A percentile compares a stretch with the other conserved stretches of the same genome.
phyloP scores from a whole-genome alignment of 2,329 filamentous ascomycete genomes.

The Esteya vermicola region DNA sequence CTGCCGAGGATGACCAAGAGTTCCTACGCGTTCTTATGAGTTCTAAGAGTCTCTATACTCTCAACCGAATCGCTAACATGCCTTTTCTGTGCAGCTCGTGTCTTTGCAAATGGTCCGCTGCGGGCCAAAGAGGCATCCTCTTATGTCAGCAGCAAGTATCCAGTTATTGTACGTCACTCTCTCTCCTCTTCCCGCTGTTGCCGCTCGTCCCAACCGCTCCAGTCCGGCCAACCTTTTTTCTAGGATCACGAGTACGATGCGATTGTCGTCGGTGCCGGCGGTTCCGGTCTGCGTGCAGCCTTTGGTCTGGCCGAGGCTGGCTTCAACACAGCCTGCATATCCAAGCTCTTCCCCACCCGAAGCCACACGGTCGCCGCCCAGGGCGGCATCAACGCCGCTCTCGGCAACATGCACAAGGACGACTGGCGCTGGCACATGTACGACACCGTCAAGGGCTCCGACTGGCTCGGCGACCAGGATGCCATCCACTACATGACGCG shows the following conservation, averaged over 20 bases:
- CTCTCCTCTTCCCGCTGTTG: too few relatives aligned
- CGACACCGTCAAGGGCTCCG: constrained; percentile 93
- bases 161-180: constrained; percentile 59
- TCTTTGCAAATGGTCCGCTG: constrained; percentile 73
- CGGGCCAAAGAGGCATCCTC: constrained; percentile 87
- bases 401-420: constrained; percentile 95
- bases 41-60: too few relatives aligned
- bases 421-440: constrained; percentile 99
- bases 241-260: constrained; percentile 98
- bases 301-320: constrained; percentile 79
- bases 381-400: constrained; percentile 76
- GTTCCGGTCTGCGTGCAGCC: constrained; percentile 66
- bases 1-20: neutral
- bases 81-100: constrained; percentile 43
- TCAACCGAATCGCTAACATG: neutral
- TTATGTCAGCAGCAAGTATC: constrained; percentile 79
- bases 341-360: constrained; percentile 75
- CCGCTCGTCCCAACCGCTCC: neutral
- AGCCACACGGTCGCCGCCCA: constrained; percentile 72
- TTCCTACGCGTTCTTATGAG: neutral
- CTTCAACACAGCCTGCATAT: constrained; percentile 81
- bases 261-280: constrained; percentile 77
- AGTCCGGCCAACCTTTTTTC: neutral
- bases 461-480: constrained; percentile 95
- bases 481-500: constrained; percentile 98